phyloP scores from a whole-genome alignment of 2,329 filamentous ascomycete genomes.

The Cordyceps pruinosa region DNA sequence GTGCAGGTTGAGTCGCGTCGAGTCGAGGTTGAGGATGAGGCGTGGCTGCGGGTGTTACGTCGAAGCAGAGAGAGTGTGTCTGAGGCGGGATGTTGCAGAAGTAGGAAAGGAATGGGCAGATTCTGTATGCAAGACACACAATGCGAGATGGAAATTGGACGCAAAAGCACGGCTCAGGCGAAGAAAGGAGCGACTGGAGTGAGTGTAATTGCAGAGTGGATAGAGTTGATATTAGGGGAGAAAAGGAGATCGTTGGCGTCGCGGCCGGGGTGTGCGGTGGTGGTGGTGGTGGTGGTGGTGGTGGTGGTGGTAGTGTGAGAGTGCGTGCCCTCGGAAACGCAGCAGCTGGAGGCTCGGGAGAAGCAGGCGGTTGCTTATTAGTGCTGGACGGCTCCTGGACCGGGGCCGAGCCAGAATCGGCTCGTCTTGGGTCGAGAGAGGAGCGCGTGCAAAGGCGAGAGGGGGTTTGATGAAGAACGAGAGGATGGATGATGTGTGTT shows the following conservation, averaged over 20 bases:
- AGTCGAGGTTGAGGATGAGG: background rate
- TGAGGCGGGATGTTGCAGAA: slow-evolving; percentile 7
- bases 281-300: background rate
- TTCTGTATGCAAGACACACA: slow-evolving; percentile 12
- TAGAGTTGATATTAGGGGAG: slow-evolving; percentile 29
- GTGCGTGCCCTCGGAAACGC: slow-evolving; percentile 5
- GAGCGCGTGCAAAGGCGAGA: background rate
- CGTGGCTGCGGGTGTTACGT: slow-evolving; percentile 1
- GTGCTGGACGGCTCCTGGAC: background rate
- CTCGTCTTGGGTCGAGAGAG: background rate
- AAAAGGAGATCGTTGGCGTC: slow-evolving; percentile 26
- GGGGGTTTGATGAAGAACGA: background rate
- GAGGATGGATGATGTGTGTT: slow-evolving; percentile 3
- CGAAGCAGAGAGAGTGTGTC: slow-evolving; percentile 3
- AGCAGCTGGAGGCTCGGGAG: slow-evolving; percentile 1
- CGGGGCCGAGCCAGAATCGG: background rate
- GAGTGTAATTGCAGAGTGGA: slow-evolving; percentile 32
- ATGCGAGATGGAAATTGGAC: slow-evolving; percentile 20
- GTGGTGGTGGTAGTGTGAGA: slow-evolving; percentile 1
- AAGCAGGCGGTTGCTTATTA: slow-evolving; percentile 5
- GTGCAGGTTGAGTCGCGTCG: slow-evolving; percentile 4
- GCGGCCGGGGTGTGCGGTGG: slow-evolving; percentile 10
- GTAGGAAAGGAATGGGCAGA: background rate
- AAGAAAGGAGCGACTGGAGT: slow-evolving; percentile 35
- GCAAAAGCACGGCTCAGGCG: slow-evolving; percentile 12